Conservation (phyloP, 177 flowering plant genomes). For the Vitis hybrid region DNA sequence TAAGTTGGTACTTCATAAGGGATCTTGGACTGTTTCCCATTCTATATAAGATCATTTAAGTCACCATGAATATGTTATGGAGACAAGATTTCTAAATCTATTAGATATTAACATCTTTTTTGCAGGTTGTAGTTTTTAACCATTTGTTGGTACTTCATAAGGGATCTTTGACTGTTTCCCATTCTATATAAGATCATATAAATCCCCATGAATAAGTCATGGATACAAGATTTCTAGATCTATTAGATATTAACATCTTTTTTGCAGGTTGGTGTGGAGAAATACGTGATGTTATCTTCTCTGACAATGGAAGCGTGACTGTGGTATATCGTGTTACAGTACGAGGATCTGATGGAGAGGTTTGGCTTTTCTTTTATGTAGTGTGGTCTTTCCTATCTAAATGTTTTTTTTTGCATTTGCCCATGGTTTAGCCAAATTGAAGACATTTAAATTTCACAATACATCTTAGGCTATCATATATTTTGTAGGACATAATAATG, state of each 20-base stretch:
- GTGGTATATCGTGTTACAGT: constrained; percentile 94
- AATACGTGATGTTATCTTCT: constrained; percentile 82
- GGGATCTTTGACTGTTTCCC: not conserved
- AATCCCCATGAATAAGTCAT: not conserved
- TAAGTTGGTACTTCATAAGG: too few species aligned
- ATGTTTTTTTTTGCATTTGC: not conserved
- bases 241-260: not conserved
- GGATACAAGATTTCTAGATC: too few species aligned
- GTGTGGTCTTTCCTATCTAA: not conserved
- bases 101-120: too few species aligned
- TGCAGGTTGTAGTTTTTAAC: too few species aligned
- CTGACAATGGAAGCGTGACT: constrained; percentile 85
- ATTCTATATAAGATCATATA: not conserved
- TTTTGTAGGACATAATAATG: not conserved
- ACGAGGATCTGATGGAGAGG: constrained; percentile 99
- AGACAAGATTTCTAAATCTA: too few species aligned
- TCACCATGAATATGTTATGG: too few species aligned
- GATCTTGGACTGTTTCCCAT: too few species aligned
- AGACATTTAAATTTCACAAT: not conserved
- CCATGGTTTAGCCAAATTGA: not conserved
- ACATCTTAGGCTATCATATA: not conserved
- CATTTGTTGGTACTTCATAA: too few species aligned
- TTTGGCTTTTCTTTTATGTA: constrained; percentile 15
- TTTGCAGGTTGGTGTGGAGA: constrained; percentile 97
- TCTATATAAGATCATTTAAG: too few species aligned